Evolutionary conservation across 2,329 filamentous ascomycete genomes (phyloP).

Genomic region (Sporothrix inflata): DNA sequence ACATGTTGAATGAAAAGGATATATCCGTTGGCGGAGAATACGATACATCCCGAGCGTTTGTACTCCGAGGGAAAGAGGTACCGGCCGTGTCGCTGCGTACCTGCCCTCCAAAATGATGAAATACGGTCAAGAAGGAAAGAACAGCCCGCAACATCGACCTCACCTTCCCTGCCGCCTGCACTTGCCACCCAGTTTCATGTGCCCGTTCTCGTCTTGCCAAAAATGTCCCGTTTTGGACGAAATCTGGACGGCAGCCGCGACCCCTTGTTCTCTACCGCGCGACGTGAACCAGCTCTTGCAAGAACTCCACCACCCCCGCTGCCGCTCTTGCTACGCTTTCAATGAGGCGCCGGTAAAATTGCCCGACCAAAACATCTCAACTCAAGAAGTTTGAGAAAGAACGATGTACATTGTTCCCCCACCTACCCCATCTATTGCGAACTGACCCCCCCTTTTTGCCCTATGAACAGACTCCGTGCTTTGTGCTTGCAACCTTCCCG

Average conservation of each 20-base stretch:
- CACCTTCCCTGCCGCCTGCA: not conserved
- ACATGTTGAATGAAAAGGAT: not conserved
- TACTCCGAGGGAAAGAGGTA: not conserved
- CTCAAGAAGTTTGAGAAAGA: not conserved
- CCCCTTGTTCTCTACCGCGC: not conserved
- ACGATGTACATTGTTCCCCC: not conserved
- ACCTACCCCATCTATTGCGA: slow-evolving; percentile 11
- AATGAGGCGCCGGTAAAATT: not conserved
- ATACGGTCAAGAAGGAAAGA: not conserved
- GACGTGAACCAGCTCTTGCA: not conserved
- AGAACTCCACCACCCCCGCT: not conserved
- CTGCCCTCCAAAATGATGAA: not conserved
- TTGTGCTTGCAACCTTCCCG: not conserved
- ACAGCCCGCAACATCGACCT: not conserved
- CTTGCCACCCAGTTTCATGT: slow-evolving; percentile 18
- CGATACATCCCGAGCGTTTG: not conserved
- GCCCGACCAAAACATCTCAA: not conserved
- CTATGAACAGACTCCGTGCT: slow-evolving; percentile 1
- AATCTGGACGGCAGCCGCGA: not conserved
- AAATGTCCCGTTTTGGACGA: slow-evolving; percentile 8
- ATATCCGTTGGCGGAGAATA: not conserved
- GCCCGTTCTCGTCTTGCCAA: not conserved
- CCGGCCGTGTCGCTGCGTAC: not conserved
- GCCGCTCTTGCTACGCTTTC: slow-evolving; percentile 5
- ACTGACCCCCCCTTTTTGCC: not conserved